Evolutionary conservation across 805 yeast genomes (phyloP).

Genomic region (Starmera amethionina): DNA sequence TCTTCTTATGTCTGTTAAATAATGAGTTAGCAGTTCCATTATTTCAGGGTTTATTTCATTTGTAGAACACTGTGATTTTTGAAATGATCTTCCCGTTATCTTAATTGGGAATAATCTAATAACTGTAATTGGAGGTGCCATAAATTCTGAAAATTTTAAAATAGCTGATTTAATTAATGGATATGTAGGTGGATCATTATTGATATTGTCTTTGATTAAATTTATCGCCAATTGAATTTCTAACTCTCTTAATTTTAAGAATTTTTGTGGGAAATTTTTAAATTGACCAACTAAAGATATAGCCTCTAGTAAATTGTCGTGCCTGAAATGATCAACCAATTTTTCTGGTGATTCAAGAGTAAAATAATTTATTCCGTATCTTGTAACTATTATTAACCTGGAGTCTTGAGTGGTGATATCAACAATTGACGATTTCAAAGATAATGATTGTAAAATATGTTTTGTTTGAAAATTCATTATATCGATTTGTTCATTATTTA

Average conservation of each 20-base stretch:
- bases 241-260: conserved; percentile 30
- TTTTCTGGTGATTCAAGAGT: neutral
- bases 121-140: conserved; percentile 52
- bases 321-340: neutral
- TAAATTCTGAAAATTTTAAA: conserved; percentile 35
- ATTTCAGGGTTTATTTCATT: conserved; percentile 6
- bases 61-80: neutral
- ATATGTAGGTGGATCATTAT: neutral
- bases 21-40: conserved; percentile 24
- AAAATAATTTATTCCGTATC: neutral
- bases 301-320: conserved; percentile 10
- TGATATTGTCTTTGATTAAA: conserved; percentile 23
- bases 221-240: conserved; percentile 30
- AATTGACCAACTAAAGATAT: conserved; percentile 30
- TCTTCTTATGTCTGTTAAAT: conserved; percentile 40
- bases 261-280: conserved; percentile 19
- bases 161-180: conserved; percentile 21
- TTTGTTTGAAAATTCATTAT: neutral
- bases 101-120: conserved; percentile 34
- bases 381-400: neutral
- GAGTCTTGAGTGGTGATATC: neutral
- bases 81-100: conserved; percentile 14
- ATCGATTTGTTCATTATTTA: neutral
- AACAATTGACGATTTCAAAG: neutral
- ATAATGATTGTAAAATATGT: neutral